phyloP scores from a whole-genome alignment of 208 protist species.

The Acanthamoeba lenticulata region DNA sequence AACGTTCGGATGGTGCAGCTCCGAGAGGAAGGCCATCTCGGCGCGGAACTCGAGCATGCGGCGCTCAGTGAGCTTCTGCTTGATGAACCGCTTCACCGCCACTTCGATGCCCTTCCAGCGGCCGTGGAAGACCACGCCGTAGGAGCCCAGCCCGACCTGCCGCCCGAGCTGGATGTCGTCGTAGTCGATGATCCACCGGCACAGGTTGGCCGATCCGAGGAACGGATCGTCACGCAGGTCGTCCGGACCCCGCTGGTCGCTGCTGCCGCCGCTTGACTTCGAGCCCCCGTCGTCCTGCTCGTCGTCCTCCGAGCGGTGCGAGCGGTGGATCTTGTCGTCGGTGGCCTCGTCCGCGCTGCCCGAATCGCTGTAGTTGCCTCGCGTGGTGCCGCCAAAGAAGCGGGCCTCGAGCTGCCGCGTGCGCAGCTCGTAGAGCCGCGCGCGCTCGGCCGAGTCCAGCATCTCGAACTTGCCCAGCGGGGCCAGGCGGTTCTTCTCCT shows the following conservation, averaged over 20 bases:
- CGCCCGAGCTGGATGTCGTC: background rate
- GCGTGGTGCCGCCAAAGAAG: background rate
- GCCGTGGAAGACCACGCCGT: constrained; percentile 15
- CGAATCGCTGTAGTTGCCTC: background rate
- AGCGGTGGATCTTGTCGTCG: background rate
- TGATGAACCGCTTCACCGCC: constrained; percentile 40
- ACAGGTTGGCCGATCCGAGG: background rate
- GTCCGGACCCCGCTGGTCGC: no score
- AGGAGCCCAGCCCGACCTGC: background rate
- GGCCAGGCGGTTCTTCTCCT: background rate
- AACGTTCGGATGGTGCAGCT: constrained; percentile 38
- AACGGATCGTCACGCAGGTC: background rate
- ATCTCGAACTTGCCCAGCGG: background rate
- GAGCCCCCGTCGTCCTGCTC: background rate
- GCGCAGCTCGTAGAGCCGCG: background rate
- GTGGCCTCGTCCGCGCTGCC: background rate
- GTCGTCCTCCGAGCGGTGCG: background rate
- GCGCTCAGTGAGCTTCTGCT: background rate
- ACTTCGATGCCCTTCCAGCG: constrained; percentile 22
- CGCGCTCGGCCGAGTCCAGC: background rate
- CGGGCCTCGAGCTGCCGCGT: background rate
- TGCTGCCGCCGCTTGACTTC: background rate
- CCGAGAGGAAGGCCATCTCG: background rate
- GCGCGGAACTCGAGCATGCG: background rate
- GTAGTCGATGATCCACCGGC: constrained; percentile 2